Conservation (phyloP, 139 green algal genomes). For the Chlamydomonas schloesseri region DNA sequence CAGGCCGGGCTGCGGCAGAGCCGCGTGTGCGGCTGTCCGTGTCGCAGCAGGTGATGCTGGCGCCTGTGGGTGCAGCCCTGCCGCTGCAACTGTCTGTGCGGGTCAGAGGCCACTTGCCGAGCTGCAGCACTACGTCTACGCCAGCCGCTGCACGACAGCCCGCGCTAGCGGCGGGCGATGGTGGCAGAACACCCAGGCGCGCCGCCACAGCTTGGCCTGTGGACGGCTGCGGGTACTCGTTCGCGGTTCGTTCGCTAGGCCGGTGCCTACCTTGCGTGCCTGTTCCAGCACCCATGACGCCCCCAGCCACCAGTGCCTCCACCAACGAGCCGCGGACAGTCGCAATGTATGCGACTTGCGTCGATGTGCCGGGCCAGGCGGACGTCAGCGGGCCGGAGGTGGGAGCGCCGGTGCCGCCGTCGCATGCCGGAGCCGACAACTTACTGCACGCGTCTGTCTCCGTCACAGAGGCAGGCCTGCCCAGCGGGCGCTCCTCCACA, state of each 20-base stretch:
- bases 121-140: too few species aligned
- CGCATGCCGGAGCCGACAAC: too few species aligned
- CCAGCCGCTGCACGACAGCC: too few species aligned
- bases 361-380: background rate
- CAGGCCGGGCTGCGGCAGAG: too few species aligned
- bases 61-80: background rate
- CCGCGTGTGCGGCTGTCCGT: background rate
- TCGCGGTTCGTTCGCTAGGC: background rate
- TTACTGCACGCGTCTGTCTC: too few species aligned
- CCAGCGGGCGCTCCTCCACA: too few species aligned
- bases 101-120: background rate
- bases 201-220: too few species aligned
- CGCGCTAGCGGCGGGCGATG: too few species aligned
- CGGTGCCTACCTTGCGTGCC: conserved; percentile 5
- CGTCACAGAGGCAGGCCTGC: too few species aligned
- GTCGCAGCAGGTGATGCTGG: background rate
- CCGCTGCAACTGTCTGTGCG: background rate
- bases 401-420: too few species aligned
- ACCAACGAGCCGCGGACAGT: background rate
- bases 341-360: background rate
- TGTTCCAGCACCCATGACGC: background rate
- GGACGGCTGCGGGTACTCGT: background rate
- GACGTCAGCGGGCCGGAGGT: too few species aligned
- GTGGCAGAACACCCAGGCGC: too few species aligned
- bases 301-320: background rate